Conservation (phyloP, 805 yeast species). For the Yarrowia sp. region DNA sequence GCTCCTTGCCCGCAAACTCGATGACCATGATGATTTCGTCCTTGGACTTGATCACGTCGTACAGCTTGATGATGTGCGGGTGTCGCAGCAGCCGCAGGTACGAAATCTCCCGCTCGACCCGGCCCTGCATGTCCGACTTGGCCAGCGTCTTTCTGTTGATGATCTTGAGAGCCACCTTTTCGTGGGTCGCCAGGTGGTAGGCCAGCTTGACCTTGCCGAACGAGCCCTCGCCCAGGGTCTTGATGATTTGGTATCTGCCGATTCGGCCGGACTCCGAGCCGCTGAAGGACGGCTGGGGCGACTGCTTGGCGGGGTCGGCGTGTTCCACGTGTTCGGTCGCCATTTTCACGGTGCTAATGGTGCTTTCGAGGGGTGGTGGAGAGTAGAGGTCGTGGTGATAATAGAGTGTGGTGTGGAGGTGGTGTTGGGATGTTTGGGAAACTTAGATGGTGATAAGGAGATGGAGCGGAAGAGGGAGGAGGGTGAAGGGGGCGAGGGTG, state of each 20-base stretch:
- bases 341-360: background rate
- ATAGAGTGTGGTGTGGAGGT: constrained; percentile 32
- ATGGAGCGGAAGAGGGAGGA: background rate
- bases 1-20: constrained; percentile 95
- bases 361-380: background rate
- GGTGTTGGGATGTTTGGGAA: constrained; percentile 12
- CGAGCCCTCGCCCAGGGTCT: constrained; percentile 94
- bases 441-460: constrained; percentile 17
- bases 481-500: background rate
- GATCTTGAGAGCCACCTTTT: constrained; percentile 89
- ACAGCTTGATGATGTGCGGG: constrained; percentile 93
- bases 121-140: constrained; percentile 95
- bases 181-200: constrained; percentile 83
- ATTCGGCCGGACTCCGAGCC: constrained; percentile 55
- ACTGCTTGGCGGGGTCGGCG: constrained; percentile 30
- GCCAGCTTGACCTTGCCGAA: constrained; percentile 95
- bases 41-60: constrained; percentile 92
- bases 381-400: constrained; percentile 11
- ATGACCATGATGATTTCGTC: constrained; percentile 98
- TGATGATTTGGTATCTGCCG: constrained; percentile 91
- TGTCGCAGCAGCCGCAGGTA: constrained; percentile 87
- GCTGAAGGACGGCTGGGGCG: constrained; percentile 44
- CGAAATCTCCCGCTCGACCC: constrained; percentile 92
- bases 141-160: constrained; percentile 91
- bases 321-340: constrained; percentile 39